phyloP scores from a whole-genome alignment of 441 rosid genomes.

The Pelargonium fulgidum region DNA sequence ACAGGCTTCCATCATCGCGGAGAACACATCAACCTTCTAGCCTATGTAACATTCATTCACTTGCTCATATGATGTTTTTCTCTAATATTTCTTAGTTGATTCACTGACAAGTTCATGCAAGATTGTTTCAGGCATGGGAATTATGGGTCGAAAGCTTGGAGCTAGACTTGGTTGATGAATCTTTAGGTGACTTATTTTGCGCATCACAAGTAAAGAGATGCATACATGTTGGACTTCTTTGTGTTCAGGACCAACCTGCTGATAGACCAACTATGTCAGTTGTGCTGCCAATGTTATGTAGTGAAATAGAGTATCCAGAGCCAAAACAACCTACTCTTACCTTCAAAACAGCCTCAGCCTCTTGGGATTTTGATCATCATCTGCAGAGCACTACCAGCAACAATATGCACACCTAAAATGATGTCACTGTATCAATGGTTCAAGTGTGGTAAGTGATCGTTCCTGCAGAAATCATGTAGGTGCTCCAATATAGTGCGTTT shows the following conservation, averaged over 20 bases:
- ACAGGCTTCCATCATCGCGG: conserved; percentile 23
- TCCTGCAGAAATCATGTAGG: too few species aligned
- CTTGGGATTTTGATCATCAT: too few species aligned
- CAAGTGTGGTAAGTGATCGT: too few species aligned
- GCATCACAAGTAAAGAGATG: conserved; percentile 43
- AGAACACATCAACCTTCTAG: conserved; percentile 28
- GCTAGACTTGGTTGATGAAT: conserved; percentile 26
- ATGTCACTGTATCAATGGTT: too few species aligned
- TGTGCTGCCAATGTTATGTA: conserved; percentile 55
- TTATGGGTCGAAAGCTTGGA: conserved; percentile 38
- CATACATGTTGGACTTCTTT: conserved; percentile 63
- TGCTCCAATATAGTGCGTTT: too few species aligned
- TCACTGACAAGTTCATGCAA: too few species aligned
- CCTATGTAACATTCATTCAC: too few species aligned
- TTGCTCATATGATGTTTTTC: too few species aligned
- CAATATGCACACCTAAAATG: too few species aligned
- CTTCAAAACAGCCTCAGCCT: too few species aligned
- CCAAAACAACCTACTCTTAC: conserved; percentile 64
- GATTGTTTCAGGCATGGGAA: conserved; percentile 37
- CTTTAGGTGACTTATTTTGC: conserved; percentile 16
- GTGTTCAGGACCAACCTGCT: conserved; percentile 63
- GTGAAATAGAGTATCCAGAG: conserved; percentile 47
- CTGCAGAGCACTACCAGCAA: too few species aligned
- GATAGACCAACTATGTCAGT: conserved; percentile 64
- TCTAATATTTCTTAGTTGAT: too few species aligned